Evolutionary conservation across 1,284 basidiomycete genomes (phyloP).

Genomic region (Tetrapyrgos nigripes): DNA sequence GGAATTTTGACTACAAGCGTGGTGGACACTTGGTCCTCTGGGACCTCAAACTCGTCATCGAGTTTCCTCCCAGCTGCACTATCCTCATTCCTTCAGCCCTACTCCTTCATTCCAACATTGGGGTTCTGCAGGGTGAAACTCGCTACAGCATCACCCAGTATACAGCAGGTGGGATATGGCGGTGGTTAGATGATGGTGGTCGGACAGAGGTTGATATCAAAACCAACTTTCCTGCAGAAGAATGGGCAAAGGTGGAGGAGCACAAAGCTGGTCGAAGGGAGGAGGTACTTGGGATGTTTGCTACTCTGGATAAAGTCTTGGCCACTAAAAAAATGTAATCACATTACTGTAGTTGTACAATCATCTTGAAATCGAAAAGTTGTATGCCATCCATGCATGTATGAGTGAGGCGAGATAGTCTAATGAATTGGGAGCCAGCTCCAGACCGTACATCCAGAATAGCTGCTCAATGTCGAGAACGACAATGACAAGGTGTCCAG

Average conservation of each 20-base stretch:
- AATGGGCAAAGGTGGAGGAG: background rate
- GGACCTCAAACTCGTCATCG: conserved; percentile 12
- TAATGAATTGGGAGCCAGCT: no score
- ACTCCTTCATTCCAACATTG: conserved; percentile 12
- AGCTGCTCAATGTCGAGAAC: no score
- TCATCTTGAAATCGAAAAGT: no score
- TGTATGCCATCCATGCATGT: no score
- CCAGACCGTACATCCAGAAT: no score
- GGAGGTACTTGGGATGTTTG: background rate
- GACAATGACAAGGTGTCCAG: no score
- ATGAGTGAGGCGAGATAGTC: no score
- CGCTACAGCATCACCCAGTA: conserved; percentile 16
- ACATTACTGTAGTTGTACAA: no score
- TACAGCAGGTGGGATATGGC: conserved; percentile 8
- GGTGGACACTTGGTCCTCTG: conserved; percentile 19
- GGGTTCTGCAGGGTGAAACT: conserved; percentile 1
- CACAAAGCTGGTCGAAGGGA: background rate
- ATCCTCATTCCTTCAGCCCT: conserved; percentile 15
- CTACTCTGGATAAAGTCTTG: background rate
- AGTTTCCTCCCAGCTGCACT: conserved; percentile 13
- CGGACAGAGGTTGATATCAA: background rate
- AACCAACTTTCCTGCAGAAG: background rate
- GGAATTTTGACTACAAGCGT: conserved; percentile 8
- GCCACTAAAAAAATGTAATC: background rate
- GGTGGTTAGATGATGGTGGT: conserved; percentile 8